Percentiles rank a stretch among this genome's conserved stretches.
These are phyloP conservation scores for Zizania palustris DNA, from an alignment of 202 grass and related monocot genomes.

Conservation along the genomic window DNA sequence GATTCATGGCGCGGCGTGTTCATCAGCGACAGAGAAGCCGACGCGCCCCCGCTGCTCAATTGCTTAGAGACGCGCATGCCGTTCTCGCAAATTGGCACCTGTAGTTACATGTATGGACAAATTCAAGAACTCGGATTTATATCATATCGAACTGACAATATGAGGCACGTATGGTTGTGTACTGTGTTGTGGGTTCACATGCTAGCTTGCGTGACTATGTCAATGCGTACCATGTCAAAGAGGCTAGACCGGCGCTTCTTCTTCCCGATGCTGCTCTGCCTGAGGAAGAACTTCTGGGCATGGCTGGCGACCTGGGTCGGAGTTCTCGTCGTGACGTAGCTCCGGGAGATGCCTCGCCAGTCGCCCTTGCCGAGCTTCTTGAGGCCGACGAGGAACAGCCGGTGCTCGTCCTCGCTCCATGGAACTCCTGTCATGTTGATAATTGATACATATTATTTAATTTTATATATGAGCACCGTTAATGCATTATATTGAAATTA, in stretches of 20 bases:
- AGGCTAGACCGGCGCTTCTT: conserved; percentile 88
- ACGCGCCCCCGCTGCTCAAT: not conserved
- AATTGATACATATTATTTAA: not conserved
- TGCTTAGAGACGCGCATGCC: conserved; percentile 19
- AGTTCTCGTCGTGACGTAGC: conserved; percentile 76
- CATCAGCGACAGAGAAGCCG: conserved; percentile 37
- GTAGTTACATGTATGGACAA: not conserved
- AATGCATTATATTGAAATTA: too few species aligned
- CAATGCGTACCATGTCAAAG: conserved; percentile 72
- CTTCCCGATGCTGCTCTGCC: conserved; percentile 73
- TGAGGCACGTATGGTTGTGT: too few species aligned
- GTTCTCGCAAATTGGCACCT: conserved; percentile 57
- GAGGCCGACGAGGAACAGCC: conserved; percentile 74
- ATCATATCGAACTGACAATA: too few species aligned
- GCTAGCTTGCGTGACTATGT: too few species aligned
- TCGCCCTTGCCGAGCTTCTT: conserved; percentile 90
- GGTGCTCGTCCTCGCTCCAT: conserved; percentile 92
- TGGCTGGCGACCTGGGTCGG: conserved; percentile 95
- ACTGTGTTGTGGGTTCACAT: too few species aligned
- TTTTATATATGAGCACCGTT: too few species aligned
- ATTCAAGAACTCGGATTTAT: not conserved
- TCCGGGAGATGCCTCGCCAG: conserved; percentile 90
- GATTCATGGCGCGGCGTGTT: conserved; percentile 8
- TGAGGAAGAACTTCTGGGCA: conserved; percentile 91
- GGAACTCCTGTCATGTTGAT: conserved; percentile 61